Conservation (phyloP, 164 flowering plant genomes). For the Cinnamomum chago region DNA sequence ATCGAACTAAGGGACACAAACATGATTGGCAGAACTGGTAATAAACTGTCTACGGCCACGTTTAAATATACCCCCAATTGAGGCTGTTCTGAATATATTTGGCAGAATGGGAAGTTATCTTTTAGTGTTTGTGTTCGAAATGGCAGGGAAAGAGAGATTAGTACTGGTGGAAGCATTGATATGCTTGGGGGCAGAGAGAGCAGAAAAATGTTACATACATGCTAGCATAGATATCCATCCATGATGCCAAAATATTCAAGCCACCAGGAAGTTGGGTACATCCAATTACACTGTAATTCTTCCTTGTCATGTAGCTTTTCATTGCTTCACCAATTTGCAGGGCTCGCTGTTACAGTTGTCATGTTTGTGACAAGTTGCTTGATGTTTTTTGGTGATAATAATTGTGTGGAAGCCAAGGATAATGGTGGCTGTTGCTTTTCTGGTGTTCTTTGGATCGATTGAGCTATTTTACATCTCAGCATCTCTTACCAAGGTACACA, state of each 20-base stretch:
- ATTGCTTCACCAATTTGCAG: conserved; percentile 29
- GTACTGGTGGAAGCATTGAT: too few relatives aligned
- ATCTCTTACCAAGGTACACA: too few relatives aligned
- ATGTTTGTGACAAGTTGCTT: conserved; percentile 73
- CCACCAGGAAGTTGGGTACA: not conserved
- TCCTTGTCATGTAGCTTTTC: not conserved
- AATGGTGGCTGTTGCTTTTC: conserved; percentile 27
- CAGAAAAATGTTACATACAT: too few relatives aligned
- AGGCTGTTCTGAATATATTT: not conserved
- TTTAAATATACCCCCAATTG: not conserved
- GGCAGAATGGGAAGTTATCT: not conserved
- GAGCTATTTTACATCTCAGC: conserved; percentile 66
- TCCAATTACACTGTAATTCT: not conserved
- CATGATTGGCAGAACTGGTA: conserved; percentile 34
- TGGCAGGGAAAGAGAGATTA: not conserved
- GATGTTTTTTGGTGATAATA: conserved; percentile 50
- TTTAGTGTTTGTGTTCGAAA: not conserved
- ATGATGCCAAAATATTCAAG: not conserved
- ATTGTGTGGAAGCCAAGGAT: conserved; percentile 53
- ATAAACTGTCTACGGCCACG: not conserved
- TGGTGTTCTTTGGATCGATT: conserved; percentile 48
- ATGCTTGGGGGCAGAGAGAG: not conserved
- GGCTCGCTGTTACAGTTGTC: conserved; percentile 59
- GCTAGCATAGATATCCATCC: not conserved
- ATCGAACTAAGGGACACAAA: conserved; percentile 59